Evolutionary conservation across 306 rosid genomes (phyloP).

Genomic region (Castanea sativa): DNA sequence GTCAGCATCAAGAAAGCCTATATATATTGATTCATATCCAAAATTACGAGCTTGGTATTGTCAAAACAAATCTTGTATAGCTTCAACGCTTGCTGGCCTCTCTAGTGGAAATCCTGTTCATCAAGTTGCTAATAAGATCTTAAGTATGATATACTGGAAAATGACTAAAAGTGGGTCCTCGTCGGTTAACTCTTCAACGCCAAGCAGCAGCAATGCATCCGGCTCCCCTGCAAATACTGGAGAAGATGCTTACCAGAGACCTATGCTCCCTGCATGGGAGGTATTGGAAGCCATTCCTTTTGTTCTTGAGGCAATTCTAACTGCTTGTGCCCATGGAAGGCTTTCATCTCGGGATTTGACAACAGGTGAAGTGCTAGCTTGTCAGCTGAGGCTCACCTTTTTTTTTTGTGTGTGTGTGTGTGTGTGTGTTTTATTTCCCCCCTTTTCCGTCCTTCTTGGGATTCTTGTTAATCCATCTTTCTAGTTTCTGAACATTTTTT

Average conservation of each 20-base stretch:
- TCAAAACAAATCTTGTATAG: conserved; percentile 66
- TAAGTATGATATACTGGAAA: conserved; percentile 70
- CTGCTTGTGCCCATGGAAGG: conserved; percentile 78
- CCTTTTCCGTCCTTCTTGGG: not conserved
- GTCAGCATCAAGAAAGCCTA: conserved; percentile 36
- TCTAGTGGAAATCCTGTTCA: conserved; percentile 62
- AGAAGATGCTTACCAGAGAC: conserved; percentile 59
- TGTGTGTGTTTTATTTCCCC: not conserved
- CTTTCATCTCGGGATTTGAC: conserved; percentile 77
- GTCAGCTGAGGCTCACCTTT: conserved; percentile 19
- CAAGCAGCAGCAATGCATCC: conserved; percentile 40
- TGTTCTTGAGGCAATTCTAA: conserved; percentile 72
- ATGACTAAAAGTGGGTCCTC: conserved; percentile 52
- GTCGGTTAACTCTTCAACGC: conserved; percentile 44
- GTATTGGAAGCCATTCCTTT: conserved; percentile 71
- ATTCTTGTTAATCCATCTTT: not conserved
- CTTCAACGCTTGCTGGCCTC: conserved; percentile 59
- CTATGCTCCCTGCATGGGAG: conserved; percentile 75
- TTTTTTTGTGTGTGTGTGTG: no score
- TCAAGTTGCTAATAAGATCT: conserved; percentile 58
- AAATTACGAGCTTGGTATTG: conserved; percentile 65
- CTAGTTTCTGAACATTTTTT: not conserved
- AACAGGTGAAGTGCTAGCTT: conserved; percentile 57
- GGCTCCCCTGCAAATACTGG: conserved; percentile 40
- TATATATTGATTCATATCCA: conserved; percentile 63